Percentiles rank a stretch among this genome's conserved stretches.
These are phyloP conservation scores for Anthracocystis walkeri DNA, from an alignment of 1,284 basidiomycete genomes.

Conservation along the genomic window DNA sequence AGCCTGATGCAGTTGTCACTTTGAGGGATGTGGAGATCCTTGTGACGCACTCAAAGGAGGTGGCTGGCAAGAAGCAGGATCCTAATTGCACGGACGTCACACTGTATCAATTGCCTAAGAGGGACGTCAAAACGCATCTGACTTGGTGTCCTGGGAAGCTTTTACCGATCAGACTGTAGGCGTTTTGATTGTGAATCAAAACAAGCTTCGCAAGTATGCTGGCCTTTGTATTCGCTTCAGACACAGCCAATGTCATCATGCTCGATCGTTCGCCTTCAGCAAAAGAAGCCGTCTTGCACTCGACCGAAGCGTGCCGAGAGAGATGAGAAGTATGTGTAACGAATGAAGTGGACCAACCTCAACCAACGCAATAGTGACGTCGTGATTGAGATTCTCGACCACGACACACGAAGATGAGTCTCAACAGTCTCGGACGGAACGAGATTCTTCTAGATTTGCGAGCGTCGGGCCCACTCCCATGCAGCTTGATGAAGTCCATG, in stretches of 20 bases:
- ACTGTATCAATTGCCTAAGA: slow-evolving; percentile 7
- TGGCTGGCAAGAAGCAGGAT: neutral
- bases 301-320: neutral
- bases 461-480: no score
- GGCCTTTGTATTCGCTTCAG: neutral
- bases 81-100: slow-evolving; percentile 8
- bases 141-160: slow-evolving; percentile 17
- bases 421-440: no score
- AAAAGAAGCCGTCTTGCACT: neutral
- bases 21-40: slow-evolving; percentile 13
- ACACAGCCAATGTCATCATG: neutral
- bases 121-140: neutral
- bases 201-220: no score
- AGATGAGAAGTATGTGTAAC: no score
- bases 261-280: neutral
- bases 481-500: no score
- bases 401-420: no score
- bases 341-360: no score
- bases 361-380: no score
- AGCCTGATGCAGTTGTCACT: slow-evolving; percentile 7
- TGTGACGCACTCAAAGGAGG: neutral
- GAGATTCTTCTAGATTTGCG: no score
- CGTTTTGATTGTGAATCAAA: neutral
- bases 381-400: no score
- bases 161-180: slow-evolving; percentile 5